Evolutionary conservation across 31 red algal species (phyloP).

Genomic region (Asparagopsis taxiformis): DNA sequence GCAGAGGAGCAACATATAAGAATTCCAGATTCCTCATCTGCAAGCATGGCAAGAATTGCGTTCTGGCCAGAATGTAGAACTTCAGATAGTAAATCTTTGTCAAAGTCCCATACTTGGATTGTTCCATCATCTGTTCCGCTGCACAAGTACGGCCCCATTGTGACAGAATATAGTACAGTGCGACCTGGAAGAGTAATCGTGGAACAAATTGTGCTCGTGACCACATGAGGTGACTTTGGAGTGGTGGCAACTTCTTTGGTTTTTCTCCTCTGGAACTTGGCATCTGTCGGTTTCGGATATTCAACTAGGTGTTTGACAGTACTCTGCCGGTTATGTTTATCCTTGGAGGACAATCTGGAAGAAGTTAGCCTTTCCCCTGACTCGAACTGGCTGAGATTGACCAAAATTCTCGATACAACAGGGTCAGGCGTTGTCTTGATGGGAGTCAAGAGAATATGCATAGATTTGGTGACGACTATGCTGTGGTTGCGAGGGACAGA

Average conservation of each 20-base stretch:
- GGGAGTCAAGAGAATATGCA: conserved; percentile 67
- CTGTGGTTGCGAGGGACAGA: conserved; percentile 60
- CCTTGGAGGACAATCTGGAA: too few species aligned
- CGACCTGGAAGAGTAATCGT: conserved; percentile 46
- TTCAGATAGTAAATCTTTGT: conserved; percentile 22
- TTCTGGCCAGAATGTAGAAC: conserved; percentile 27
- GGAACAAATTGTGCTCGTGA: conserved; percentile 31
- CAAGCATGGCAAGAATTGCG: conserved; percentile 42
- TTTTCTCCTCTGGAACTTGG: too few species aligned
- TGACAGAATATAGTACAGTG: conserved; percentile 52
- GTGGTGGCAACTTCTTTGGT: too few species aligned
- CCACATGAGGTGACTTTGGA: too few species aligned
- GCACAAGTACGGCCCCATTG: conserved; percentile 50
- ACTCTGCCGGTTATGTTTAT: too few species aligned
- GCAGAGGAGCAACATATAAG: conserved; percentile 49
- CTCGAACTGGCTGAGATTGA: conserved; percentile 17
- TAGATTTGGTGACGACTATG: conserved; percentile 64
- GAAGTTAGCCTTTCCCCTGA: not conserved
- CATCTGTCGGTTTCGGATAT: too few species aligned
- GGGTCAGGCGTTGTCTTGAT: conserved; percentile 14
- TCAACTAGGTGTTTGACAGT: too few species aligned
- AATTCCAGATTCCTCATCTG: conserved; percentile 30
- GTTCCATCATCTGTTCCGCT: conserved; percentile 69
- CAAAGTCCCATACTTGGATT: conserved; percentile 74
- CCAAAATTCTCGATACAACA: conserved; percentile 40